These are phyloP conservation scores for Smallanthus sonchifolius DNA, from an alignment of 129 eudicot genomes.

Conservation along the genomic window DNA sequence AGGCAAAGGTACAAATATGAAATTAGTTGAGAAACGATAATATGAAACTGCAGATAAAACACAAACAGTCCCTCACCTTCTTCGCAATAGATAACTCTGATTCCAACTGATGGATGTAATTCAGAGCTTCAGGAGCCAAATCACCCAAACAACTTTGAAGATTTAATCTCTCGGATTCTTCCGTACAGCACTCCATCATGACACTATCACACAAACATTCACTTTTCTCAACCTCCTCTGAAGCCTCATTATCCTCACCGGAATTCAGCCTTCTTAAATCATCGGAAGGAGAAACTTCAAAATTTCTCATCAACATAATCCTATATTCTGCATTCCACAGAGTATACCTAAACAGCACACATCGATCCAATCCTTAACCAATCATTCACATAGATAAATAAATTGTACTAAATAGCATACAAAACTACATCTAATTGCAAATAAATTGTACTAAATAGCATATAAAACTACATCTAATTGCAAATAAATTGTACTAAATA, in stretches of 20 bases:
- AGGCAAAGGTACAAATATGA: neutral
- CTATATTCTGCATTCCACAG: constrained; percentile 92
- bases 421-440: no score
- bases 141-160: constrained; percentile 46
- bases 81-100: constrained; percentile 52
- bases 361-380: neutral
- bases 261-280: constrained; percentile 20
- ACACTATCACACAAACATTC: constrained; percentile 38
- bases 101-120: constrained; percentile 66
- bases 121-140: constrained; percentile 66
- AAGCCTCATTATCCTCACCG: constrained; percentile 36
- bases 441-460: neutral
- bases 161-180: constrained; percentile 39
- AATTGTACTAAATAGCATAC: neutral
- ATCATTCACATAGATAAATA: neutral
- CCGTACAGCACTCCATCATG: constrained; percentile 22
- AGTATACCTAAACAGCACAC: constrained; percentile 58
- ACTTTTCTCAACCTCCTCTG: constrained; percentile 34
- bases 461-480: no score
- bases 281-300: constrained; percentile 48
- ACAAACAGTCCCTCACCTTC: constrained; percentile 42
- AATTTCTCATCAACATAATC: constrained; percentile 75
- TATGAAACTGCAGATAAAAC: neutral
- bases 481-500: no score
- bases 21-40: neutral